Conservation (phyloP, 768 basidiomycete species). For the Calocera viscosa region DNA sequence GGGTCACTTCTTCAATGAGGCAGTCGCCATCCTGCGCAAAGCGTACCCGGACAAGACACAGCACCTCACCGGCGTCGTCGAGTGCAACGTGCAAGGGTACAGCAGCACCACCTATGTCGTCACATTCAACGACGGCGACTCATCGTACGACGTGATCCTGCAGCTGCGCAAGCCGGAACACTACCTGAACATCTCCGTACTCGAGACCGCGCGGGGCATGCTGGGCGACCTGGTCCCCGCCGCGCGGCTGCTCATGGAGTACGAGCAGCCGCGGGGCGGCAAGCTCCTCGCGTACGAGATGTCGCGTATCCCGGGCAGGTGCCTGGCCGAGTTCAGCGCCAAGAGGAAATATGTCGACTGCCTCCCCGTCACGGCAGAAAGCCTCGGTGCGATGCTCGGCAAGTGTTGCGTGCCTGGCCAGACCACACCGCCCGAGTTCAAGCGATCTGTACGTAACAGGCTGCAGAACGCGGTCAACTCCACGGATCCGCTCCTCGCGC, state of each 20-base stretch:
- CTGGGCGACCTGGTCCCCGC: neutral
- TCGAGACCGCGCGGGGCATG: neutral
- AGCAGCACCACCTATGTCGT: constrained; percentile 1
- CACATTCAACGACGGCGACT: neutral
- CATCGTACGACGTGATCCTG: neutral
- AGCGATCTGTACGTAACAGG: neutral
- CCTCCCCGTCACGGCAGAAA: neutral
- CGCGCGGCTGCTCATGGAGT: neutral
- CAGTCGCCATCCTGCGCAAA: neutral
- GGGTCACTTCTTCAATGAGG: neutral
- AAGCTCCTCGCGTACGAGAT: constrained; percentile 2
- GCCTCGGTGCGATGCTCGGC: neutral
- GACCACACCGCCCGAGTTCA: neutral
- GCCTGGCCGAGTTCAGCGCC: neutral
- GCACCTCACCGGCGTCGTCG: neutral
- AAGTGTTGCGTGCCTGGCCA: neutral
- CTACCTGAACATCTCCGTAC: neutral
- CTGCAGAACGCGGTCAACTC: neutral
- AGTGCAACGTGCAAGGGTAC: neutral
- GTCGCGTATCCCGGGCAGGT: constrained; percentile 1
- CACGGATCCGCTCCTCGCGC: neutral
- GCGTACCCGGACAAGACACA: neutral
- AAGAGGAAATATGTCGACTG: neutral
- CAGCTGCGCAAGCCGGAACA: neutral
- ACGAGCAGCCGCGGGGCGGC: neutral